Evolutionary conservation across 257 asterid genomes (phyloP).

Genomic region (Solanum piurae): DNA sequence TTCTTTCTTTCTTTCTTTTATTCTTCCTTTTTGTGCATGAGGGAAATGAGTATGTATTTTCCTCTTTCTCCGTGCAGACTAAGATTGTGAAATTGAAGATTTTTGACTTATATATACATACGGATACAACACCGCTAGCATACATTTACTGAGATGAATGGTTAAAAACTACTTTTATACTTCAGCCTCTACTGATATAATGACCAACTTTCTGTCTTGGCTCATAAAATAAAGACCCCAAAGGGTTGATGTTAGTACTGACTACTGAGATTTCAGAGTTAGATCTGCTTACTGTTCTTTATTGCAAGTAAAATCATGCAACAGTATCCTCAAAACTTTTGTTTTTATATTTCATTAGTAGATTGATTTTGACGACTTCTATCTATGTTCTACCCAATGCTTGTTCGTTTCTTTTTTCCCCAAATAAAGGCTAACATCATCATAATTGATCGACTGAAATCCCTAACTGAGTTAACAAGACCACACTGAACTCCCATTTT

Average conservation of each 20-base stretch:
- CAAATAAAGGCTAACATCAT: neutral
- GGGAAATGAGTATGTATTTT: neutral
- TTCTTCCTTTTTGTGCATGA: neutral
- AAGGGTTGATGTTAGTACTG: neutral
- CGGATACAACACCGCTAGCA: neutral
- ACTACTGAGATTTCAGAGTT: neutral
- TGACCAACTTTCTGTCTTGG: neutral
- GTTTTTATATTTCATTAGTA: no score
- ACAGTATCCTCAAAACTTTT: neutral
- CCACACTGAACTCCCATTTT: neutral
- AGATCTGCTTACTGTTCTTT: neutral
- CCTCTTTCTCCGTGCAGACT: neutral
- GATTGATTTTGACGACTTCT: no score
- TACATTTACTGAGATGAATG: neutral
- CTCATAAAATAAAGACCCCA: neutral
- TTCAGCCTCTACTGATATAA: neutral
- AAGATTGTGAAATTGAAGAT: neutral
- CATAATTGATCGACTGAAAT: neutral
- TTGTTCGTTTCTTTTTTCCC: neutral
- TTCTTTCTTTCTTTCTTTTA: neutral
- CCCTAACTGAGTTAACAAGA: neutral
- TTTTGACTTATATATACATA: neutral
- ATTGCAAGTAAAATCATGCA: neutral
- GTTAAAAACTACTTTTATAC: neutral
- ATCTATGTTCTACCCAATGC: neutral